Conservation (phyloP, 495 filamentous ascomycete species). For the Neurospora sp. region DNA sequence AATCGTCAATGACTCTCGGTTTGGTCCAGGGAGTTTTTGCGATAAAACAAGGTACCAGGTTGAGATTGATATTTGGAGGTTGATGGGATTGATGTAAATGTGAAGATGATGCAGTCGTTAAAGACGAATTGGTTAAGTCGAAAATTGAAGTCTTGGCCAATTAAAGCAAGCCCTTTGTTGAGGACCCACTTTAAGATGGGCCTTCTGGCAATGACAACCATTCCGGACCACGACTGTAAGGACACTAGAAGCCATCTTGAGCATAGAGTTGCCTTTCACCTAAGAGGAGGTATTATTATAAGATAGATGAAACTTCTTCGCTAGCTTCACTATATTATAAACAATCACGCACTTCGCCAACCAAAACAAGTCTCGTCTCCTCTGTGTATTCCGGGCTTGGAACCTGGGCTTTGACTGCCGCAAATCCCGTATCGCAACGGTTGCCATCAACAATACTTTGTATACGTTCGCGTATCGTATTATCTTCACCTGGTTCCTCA, state of each 20-base stretch:
- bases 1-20: background rate
- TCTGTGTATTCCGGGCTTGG: background rate
- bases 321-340: background rate
- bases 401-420: background rate
- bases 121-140: background rate
- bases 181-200: background rate
- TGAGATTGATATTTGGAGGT: background rate
- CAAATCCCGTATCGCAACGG: background rate
- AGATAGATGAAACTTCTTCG: background rate
- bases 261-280: background rate
- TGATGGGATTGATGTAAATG: background rate
- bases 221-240: background rate
- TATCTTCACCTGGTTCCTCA: background rate
- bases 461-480: background rate
- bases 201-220: background rate
- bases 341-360: background rate
- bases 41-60: background rate
- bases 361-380: background rate
- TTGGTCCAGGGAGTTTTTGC: background rate
- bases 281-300: background rate
- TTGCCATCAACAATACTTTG: background rate
- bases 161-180: background rate
- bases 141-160: background rate
- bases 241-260: background rate
- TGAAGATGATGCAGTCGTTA: background rate